phyloP scores from a whole-genome alignment of 129 eudicot species.

The Flaveria robusta region DNA sequence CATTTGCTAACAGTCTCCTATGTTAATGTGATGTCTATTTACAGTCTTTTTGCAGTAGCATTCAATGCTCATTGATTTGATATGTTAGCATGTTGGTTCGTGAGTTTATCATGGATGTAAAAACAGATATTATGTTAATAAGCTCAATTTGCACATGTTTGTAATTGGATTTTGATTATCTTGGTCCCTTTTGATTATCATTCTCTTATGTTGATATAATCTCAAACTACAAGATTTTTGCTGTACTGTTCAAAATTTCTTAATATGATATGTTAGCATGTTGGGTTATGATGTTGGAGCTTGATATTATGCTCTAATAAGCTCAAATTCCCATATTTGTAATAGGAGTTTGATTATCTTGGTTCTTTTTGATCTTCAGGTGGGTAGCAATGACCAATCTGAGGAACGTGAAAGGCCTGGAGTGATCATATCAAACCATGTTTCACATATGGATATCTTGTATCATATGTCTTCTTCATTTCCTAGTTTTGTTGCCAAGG shows the following conservation, averaged over 20 bases:
- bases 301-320: not conserved
- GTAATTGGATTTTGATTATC: too few relatives aligned
- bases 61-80: not conserved
- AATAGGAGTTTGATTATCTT: constrained; percentile 13
- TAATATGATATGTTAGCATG: not conserved
- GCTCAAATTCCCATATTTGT: not conserved
- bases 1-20: not conserved
- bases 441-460: constrained; percentile 84
- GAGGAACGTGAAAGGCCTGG: constrained; percentile 77
- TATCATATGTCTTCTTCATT: constrained; percentile 88
- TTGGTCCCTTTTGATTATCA: too few relatives aligned
- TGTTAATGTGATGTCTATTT: not conserved
- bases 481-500: constrained; percentile 99
- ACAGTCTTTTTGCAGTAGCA: not conserved
- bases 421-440: constrained; percentile 81
- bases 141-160: not conserved
- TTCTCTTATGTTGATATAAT: not conserved
- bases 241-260: not conserved
- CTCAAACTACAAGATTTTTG: not conserved
- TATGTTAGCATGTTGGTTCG: constrained; percentile 6
- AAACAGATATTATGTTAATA: not conserved
- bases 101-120: too few relatives aligned
- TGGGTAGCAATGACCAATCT: constrained; percentile 39
- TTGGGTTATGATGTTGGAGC: too few relatives aligned
- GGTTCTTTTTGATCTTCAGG: constrained; percentile 42